Percentiles rank a stretch among this genome's conserved stretches.
phyloP scores from a whole-genome alignment of 148 eudicot genomes.

The Selenicereus undatus region DNA sequence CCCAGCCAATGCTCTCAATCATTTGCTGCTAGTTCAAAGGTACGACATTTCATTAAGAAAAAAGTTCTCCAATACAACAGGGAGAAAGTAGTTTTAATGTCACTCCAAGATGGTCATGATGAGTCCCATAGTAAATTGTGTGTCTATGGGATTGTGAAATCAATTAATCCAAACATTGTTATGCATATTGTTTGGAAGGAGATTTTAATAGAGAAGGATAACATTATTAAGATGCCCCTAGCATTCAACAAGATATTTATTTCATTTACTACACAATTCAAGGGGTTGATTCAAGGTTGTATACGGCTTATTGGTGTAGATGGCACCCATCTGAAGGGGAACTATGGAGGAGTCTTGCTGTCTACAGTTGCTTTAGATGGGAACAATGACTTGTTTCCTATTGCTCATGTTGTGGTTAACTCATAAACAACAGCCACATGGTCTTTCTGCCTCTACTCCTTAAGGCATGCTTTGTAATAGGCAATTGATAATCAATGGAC shows the following conservation, averaged over 20 bases:
- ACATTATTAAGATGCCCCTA: not conserved
- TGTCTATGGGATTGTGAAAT: not conserved
- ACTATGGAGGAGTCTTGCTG: not conserved
- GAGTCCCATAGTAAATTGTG: too few species aligned
- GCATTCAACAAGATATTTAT: not conserved
- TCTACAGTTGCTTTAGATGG: not conserved
- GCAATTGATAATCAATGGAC: not conserved
- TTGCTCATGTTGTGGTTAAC: not conserved
- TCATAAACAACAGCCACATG: not conserved
- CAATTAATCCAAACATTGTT: not conserved
- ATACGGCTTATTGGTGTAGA: conserved; percentile 1
- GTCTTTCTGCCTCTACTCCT: not conserved
- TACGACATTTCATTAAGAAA: too few species aligned
- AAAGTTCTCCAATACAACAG: too few species aligned
- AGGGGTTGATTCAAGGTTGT: not conserved
- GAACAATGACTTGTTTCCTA: not conserved
- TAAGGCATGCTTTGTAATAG: not conserved
- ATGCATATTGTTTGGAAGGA: not conserved
- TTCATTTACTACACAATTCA: not conserved
- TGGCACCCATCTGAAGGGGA: not conserved
- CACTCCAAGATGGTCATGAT: not conserved
- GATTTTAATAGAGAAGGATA: too few species aligned
- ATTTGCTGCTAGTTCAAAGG: too few species aligned
- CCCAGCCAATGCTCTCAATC: too few species aligned
- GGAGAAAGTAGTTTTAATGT: too few species aligned